Percentiles rank a stretch among this genome's conserved stretches.
Evolutionary conservation across 257 asterid genomes (phyloP).

Genomic region (Forsythia suspensa): DNA sequence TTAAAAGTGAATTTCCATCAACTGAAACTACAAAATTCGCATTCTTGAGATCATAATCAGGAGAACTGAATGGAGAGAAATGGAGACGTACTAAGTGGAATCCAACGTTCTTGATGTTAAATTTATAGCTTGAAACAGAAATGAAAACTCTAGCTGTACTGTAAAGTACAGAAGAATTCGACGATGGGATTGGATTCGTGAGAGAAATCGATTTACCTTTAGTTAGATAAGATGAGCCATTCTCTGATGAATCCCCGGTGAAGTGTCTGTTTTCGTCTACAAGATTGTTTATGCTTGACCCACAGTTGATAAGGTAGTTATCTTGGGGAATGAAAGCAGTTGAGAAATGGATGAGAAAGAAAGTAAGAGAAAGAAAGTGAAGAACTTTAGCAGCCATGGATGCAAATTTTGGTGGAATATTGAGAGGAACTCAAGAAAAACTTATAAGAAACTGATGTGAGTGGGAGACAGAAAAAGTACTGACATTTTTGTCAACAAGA

Average conservation of each 20-base stretch:
- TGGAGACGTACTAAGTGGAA: conserved; percentile 77
- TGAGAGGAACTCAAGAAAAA: background rate
- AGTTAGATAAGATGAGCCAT: conserved; percentile 33
- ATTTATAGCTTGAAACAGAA: conserved; percentile 43
- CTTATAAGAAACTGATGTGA: conserved; percentile 13
- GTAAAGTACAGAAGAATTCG: conserved; percentile 44
- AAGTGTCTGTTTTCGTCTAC: conserved; percentile 57
- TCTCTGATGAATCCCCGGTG: conserved; percentile 49
- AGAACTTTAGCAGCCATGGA: conserved; percentile 45
- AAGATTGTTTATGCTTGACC: conserved; percentile 38
- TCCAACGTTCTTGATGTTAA: conserved; percentile 50
- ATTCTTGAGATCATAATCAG: conserved; percentile 38
- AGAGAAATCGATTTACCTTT: conserved; percentile 60
- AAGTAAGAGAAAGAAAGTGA: conserved; percentile 29
- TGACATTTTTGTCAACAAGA: conserved; percentile 16
- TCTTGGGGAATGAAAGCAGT: conserved; percentile 67
- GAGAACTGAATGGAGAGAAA: conserved; percentile 58
- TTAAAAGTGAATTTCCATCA: conserved; percentile 50
- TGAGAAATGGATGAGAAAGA: conserved; percentile 27
- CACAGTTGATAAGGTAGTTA: conserved; percentile 70
- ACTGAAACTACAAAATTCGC: conserved; percentile 55
- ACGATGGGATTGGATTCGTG: conserved; percentile 37
- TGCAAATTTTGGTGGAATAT: conserved; percentile 13
- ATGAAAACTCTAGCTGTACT: conserved; percentile 63
- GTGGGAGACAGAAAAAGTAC: conserved; percentile 8